Evolutionary conservation across 164 flowering plant species (phyloP), one percentile per base, ranked within the genome.

Genomic region (Berberis vulgaris): DNA sequence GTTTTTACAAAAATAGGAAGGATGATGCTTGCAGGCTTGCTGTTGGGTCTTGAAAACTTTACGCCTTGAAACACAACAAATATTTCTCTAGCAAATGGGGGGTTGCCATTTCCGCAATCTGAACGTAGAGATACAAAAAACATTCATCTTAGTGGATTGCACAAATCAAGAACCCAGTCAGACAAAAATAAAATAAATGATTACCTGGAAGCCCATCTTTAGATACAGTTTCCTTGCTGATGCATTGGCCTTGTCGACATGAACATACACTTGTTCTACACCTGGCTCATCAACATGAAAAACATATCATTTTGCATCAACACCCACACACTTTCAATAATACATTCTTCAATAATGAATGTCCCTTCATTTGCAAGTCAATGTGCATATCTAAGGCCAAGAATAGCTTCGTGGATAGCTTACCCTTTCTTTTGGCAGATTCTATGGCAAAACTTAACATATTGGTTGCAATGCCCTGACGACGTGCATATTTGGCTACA

Each of bases 391-490:
- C 7, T 2, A 6, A 41, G 44, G 9, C 40, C 44, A 40, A 40
- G 41, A 7, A 10, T 41, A 7, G 8, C 41, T 44, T 46, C 13
- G n/a, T 49, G 54, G 2, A 49, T 8, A 41, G 11, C 41, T 10
- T 74, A 86, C 94, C 96, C 4, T 67, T 63, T 13, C 60, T 65
- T 75, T 72, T 79, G 52, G 96, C 89, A 5, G 73, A 69, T 67
- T 76, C 72, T 43, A 88, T 69, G 10, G 94, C 91, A 72, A 84
- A 83, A 47, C 56, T 65, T 69, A 88, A 26, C 88, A 92, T 86
- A 69, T 74, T 85, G 53, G 75, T 83, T 60, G 91, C 98, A 75
- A 92, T 81, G 43, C 98, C 96, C 64, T 73, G 81, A 7, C 94
- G 83, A 1, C 97, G 91, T 43, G 88, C 88, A 57, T 79, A 72